Evolutionary conservation across 1,284 basidiomycete species (phyloP).

Genomic region (Cryptococcus sp.): DNA sequence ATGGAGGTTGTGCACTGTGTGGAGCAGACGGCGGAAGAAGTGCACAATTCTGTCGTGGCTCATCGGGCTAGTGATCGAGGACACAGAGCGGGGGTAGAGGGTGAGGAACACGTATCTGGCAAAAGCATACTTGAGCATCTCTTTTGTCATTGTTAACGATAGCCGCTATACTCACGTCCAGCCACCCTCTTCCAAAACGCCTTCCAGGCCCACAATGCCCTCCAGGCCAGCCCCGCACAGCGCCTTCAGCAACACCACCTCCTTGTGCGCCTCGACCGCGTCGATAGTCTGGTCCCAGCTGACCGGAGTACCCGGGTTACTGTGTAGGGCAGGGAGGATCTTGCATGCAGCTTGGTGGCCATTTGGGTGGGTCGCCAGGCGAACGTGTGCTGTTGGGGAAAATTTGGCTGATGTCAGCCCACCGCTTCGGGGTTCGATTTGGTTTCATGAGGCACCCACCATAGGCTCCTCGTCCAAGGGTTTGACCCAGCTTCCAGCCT

Average conservation of each 20-base stretch:
- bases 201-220: conserved; percentile 44
- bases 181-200: conserved; percentile 41
- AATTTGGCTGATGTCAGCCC: conserved; percentile 1
- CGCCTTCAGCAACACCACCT: conserved; percentile 47
- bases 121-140: neutral
- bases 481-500: conserved; percentile 41
- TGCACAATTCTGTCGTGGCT: conserved; percentile 14
- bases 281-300: conserved; percentile 37
- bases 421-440: neutral
- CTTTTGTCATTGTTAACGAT: neutral
- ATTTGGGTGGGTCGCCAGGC: conserved; percentile 42
- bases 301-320: conserved; percentile 4
- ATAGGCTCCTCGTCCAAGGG: conserved; percentile 46
- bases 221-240: conserved; percentile 37
- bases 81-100: conserved; percentile 27
- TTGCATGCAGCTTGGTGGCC: conserved; percentile 47
- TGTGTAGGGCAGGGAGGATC: conserved; percentile 45
- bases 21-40: conserved; percentile 41
- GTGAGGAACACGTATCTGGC: conserved; percentile 41
- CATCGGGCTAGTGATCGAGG: conserved; percentile 13
- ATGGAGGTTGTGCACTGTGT: conserved; percentile 39
- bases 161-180: conserved; percentile 42
- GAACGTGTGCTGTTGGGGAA: conserved; percentile 42
- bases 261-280: conserved; percentile 48
- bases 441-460: conserved; percentile 26